A percentile compares a stretch with the other conserved stretches of the same genome.
Evolutionary conservation across 768 basidiomycete species (phyloP).

Genomic region (Pleurotus eryngii): DNA sequence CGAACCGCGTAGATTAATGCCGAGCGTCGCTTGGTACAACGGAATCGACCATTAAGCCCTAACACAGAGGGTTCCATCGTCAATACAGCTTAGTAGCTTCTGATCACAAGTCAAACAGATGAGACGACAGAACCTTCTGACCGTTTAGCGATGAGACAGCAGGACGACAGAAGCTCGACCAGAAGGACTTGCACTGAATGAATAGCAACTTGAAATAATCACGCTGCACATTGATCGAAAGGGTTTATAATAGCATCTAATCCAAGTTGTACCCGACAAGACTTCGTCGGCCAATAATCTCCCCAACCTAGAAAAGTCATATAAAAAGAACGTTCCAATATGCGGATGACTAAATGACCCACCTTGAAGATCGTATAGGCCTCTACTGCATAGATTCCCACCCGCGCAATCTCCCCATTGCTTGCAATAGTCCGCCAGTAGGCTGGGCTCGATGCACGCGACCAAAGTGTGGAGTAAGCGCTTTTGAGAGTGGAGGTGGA

Average conservation of each 20-base stretch:
- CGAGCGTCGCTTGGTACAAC: neutral
- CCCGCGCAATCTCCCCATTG: constrained; percentile 63
- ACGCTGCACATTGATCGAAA: neutral
- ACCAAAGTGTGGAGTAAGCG: constrained; percentile 65
- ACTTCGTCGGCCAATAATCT: constrained; percentile 80
- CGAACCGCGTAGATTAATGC: neutral
- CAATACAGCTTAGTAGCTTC: too few relatives aligned
- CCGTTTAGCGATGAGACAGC: neutral
- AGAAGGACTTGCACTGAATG: neutral
- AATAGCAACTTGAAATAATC: neutral
- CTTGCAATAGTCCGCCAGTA: constrained; percentile 61
- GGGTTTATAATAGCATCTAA: constrained; percentile 26
- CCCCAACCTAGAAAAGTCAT: constrained; percentile 61
- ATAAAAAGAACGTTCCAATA: neutral
- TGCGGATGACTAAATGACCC: constrained; percentile 15
- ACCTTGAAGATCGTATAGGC: constrained; percentile 91
- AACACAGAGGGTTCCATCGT: neutral
- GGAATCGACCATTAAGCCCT: too few relatives aligned
- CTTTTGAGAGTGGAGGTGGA: constrained; percentile 47
- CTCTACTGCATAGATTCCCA: constrained; percentile 77
- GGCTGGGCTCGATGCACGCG: constrained; percentile 49
- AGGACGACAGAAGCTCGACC: constrained; percentile 1
- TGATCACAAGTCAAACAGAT: too few relatives aligned
- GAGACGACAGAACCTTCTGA: neutral
- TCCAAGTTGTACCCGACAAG: constrained; percentile 76